A percentile compares a stretch with the other conserved stretches of the same genome.
Conservation (phyloP, 2,329 filamentous ascomycete species). For the Fusarium buharicum region DNA sequence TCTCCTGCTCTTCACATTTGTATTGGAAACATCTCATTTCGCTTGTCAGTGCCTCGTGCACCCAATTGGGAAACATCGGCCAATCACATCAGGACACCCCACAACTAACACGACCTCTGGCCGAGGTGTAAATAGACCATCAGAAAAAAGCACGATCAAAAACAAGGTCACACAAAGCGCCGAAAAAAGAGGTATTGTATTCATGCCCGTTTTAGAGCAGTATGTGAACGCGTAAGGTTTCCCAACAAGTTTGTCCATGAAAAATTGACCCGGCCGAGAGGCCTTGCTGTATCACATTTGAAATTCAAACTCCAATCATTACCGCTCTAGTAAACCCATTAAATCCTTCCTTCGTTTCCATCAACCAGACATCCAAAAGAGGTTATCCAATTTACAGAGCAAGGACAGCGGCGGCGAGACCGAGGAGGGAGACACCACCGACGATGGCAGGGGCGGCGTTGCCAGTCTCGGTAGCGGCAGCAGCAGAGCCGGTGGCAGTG, state of each 20-base stretch:
- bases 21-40: constrained; percentile 21
- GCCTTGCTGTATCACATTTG: constrained; percentile 35
- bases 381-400: constrained; percentile 56
- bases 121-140: neutral
- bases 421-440: constrained; percentile 58
- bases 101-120: constrained; percentile 14
- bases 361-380: constrained; percentile 9
- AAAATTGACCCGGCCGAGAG: constrained; percentile 31
- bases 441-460: constrained; percentile 52
- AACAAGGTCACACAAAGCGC: constrained; percentile 25
- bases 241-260: constrained; percentile 45
- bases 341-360: constrained; percentile 32
- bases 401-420: constrained; percentile 61
- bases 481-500: constrained; percentile 41
- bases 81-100: constrained; percentile 15
- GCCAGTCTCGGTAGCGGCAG: constrained; percentile 45
- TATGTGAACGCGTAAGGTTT: constrained; percentile 44
- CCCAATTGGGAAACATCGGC: constrained; percentile 26
- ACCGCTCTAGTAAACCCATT: constrained; percentile 40
- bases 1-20: neutral
- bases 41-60: constrained; percentile 16
- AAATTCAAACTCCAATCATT: constrained; percentile 42
- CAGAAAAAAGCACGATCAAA: neutral
- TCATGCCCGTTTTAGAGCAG: constrained; percentile 39
- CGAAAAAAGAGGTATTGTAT: constrained; percentile 43